Conservation (phyloP, 305 asterid species). For the Caryopteris hybrid region DNA sequence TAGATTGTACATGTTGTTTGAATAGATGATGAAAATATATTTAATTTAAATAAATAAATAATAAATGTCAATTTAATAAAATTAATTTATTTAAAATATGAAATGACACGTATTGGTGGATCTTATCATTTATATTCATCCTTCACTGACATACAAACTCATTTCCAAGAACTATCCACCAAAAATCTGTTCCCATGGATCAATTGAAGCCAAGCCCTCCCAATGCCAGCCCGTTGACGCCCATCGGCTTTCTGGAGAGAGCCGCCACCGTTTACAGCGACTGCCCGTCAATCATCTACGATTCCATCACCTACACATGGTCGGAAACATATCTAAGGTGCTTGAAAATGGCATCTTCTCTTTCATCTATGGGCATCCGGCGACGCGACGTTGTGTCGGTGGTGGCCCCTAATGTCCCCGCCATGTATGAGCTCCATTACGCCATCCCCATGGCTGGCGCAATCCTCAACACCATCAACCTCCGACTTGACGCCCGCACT, state of each 20-base stretch:
- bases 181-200: conserved; percentile 24
- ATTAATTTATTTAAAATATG: too few relatives aligned
- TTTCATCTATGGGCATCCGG: conserved; percentile 39
- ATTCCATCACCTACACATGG: conserved; percentile 38
- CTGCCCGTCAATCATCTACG: conserved; percentile 39
- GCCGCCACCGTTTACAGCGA: conserved; percentile 50
- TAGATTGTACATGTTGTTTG: too few relatives aligned
- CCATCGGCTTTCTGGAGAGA: conserved; percentile 39
- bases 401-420: conserved; percentile 72
- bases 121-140: not conserved
- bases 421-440: conserved; percentile 88
- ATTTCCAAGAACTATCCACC: too few relatives aligned
- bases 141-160: too few relatives aligned
- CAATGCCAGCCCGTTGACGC: conserved; percentile 43
- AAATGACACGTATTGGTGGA: too few relatives aligned
- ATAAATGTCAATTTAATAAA: too few relatives aligned
- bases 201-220: conserved; percentile 38
- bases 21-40: too few relatives aligned
- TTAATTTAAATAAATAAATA: too few relatives aligned
- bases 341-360: conserved; percentile 35
- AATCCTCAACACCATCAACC: conserved; percentile 56
- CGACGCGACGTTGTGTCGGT: conserved; percentile 65
- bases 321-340: conserved; percentile 35
- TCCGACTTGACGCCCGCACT: conserved; percentile 77
- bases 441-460: conserved; percentile 96